Conservation (phyloP, 768 basidiomycete genomes). For the Boletus rufocinnamomeus region DNA sequence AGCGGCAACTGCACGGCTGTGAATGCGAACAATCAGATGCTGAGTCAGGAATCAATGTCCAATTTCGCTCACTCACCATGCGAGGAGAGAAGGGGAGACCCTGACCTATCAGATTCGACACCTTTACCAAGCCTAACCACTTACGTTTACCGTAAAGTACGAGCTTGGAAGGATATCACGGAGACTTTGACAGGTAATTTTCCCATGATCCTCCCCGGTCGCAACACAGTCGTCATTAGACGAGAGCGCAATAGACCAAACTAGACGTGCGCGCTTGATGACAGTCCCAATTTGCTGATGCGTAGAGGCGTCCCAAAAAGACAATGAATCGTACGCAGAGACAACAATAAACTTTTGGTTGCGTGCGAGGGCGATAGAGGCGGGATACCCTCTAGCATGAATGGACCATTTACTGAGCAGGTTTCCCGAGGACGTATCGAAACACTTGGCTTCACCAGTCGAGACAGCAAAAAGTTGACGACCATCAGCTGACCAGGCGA, state of each 20-base stretch:
- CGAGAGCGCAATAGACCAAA: conserved; percentile 2
- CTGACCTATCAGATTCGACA: neutral
- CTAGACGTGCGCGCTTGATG: neutral
- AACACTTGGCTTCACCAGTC: neutral
- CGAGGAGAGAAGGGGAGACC: neutral
- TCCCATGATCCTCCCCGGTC: neutral
- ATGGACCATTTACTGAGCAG: neutral
- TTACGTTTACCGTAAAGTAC: neutral
- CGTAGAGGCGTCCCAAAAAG: conserved; percentile 1
- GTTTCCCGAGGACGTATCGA: neutral
- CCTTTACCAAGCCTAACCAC: neutral
- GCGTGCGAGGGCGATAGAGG: neutral
- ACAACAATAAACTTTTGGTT: conserved; percentile 1
- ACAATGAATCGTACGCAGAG: neutral
- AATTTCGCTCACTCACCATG: neutral
- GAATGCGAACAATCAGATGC: no score
- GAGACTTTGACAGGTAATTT: neutral
- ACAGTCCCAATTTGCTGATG: neutral
- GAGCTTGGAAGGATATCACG: neutral
- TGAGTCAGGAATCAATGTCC: neutral
- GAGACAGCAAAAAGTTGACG: neutral
- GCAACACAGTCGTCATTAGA: conserved; percentile 3
- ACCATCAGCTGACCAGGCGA: conserved; percentile 8
- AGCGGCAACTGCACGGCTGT: neutral
- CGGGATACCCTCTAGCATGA: neutral